phyloP scores from a whole-genome alignment of 768 basidiomycete species.

The Russula lepida region DNA sequence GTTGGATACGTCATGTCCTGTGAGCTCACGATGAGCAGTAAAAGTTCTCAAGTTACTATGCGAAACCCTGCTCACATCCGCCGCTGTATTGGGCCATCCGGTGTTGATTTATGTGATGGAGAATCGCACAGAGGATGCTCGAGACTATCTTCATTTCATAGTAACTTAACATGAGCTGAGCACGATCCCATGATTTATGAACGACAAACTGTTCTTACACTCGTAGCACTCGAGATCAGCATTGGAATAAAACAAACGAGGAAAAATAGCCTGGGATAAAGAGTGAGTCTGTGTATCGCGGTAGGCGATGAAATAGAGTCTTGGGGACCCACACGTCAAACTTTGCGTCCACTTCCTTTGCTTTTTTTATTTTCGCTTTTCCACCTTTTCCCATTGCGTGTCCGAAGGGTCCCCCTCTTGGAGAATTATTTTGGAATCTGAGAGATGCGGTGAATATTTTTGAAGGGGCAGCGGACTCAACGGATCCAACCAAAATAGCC shows the following conservation, averaged over 20 bases:
- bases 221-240: too few species aligned
- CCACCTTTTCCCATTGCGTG: conserved; percentile 56
- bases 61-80: neutral
- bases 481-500: too few species aligned
- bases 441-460: neutral
- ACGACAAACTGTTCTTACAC: too few species aligned
- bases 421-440: neutral
- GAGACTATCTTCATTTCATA: neutral
- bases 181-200: too few species aligned
- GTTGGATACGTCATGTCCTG: neutral
- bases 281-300: conserved; percentile 15
- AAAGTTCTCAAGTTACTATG: neutral
- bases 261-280: conserved; percentile 39
- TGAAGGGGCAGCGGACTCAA: neutral
- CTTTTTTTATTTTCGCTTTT: conserved; percentile 65
- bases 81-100: neutral
- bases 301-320: conserved; percentile 11
- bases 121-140: neutral
- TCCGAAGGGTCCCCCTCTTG: neutral
- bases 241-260: conserved; percentile 76
- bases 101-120: neutral
- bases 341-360: conserved; percentile 48
- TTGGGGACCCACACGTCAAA: conserved; percentile 44
- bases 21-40: neutral
- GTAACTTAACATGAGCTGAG: neutral